Conservation (phyloP, 352 stramenopile species). For the Aphanomyces cochlioides region DNA sequence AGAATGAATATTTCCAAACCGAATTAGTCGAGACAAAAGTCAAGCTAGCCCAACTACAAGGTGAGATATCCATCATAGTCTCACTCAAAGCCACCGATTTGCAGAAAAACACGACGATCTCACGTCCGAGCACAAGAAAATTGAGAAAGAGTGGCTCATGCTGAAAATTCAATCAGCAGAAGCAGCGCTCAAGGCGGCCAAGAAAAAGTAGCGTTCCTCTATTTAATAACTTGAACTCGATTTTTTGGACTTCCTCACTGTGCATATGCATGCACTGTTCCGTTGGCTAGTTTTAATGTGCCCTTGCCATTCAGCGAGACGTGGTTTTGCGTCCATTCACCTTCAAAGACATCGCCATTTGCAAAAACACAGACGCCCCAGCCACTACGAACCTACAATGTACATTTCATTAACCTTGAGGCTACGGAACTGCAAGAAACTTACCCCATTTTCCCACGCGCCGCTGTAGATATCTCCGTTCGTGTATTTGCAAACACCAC, state of each 20-base stretch:
- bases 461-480: conserved; percentile 68
- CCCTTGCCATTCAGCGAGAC: conserved; percentile 69
- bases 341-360: conserved; percentile 53
- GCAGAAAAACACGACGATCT: conserved; percentile 61
- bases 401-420: neutral
- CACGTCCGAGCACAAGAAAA: conserved; percentile 50
- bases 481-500: conserved; percentile 56
- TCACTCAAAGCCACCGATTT: neutral
- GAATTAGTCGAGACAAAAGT: conserved; percentile 84
- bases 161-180: conserved; percentile 50
- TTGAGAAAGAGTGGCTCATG: conserved; percentile 55
- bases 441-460: conserved; percentile 47
- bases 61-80: neutral
- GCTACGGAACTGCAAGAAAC: neutral
- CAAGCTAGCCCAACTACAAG: conserved; percentile 64
- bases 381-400: conserved; percentile 55
- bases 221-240: neutral
- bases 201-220: conserved; percentile 41
- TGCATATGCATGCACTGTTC: conserved; percentile 64
- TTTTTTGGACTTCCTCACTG: neutral
- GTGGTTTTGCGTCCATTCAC: conserved; percentile 70
- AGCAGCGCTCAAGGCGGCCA: conserved; percentile 39
- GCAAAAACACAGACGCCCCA: conserved; percentile 49
- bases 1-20: conserved; percentile 80
- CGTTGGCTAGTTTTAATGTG: conserved; percentile 61